Conservation (phyloP, 2,329 filamentous ascomycete species). For the Magnaporthiopsis incrustans region DNA sequence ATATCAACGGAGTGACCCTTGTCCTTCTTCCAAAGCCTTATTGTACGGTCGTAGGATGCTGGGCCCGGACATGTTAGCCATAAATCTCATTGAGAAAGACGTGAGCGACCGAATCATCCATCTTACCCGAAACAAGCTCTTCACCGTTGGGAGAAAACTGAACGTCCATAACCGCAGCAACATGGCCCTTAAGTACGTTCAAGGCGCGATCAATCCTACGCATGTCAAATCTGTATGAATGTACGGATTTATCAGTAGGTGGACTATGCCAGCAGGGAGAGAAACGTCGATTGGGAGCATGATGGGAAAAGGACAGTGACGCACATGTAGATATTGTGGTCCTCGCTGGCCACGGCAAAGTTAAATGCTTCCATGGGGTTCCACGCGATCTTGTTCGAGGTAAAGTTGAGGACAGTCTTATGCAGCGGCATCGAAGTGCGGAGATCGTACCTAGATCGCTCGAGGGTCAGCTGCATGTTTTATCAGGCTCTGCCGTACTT, state of each 20-base stretch:
- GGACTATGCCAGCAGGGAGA: no score
- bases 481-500: not conserved
- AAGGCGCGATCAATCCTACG: constrained; percentile 79
- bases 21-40: constrained; percentile 76
- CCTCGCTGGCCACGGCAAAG: constrained; percentile 86
- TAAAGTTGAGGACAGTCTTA: constrained; percentile 73
- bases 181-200: constrained; percentile 85
- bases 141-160: constrained; percentile 93
- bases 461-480: not conserved
- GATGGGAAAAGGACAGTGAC: not conserved
- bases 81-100: not conserved
- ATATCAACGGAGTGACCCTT: constrained; percentile 83
- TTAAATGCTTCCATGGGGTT: constrained; percentile 70
- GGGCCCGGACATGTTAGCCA: not conserved
- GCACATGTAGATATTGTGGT: constrained; percentile 71
- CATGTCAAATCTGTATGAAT: constrained; percentile 63
- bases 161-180: constrained; percentile 88
- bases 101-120: not conserved
- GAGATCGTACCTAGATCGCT: constrained; percentile 58
- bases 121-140: constrained; percentile 74
- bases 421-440: constrained; percentile 76
- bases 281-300: not conserved
- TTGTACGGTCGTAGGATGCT: constrained; percentile 64
- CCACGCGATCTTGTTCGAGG: constrained; percentile 79
- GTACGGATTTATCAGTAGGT: not conserved